Base-by-base conservation (phyloP, 73 alveolate genomes). In the Blepharisma japonicum region DNA sequence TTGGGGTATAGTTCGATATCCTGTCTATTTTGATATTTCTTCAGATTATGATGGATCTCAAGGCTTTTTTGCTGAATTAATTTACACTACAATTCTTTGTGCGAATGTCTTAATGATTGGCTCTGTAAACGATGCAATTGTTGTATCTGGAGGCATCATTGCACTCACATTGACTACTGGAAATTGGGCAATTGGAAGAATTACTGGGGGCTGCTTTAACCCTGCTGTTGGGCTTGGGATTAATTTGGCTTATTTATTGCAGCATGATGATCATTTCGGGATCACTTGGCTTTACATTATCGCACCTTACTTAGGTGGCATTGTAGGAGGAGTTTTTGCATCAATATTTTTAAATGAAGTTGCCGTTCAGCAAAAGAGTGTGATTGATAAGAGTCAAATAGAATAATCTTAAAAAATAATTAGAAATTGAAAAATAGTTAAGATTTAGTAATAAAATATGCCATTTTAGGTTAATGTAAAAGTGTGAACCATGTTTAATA, bases 161-260 rank as follows among this genome's bases (percentile, higher is more conserved):
- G 74, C 74, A 0, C 14, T 39, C 2, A 61, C 74, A 18, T n/a
- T 61, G 47, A 14, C 74, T 20, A 39, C 74, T 25, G 74, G 74
- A 11, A 39, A 61, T 39, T 61, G 14, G 18, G 39, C 74, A 14
- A 25, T 61, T 14, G 74, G 74, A 9, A 14, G 23, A 25, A 14
- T 14, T 48, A 20, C 74, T 61, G 74, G 74, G 5, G 74, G 74
- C 47, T 61, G 74, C 48, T 61, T 61, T 61, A 61, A 61, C 5
- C 74, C 74, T 61, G 74, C 74, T 14, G 74, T 61, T 20, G 74
- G 74, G 23, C 23, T 61, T 61, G 74, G 74, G 2, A 25, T 61
- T 61, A 61, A 61, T 25, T 8, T 61, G 49, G 23, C 23, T 61
- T 9, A 61, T 20, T 14, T 14, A 61, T 8, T 25, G 2, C 18